Base-by-base conservation (phyloP, 257 asterid species). In the Ajuga chamaepitys region DNA sequence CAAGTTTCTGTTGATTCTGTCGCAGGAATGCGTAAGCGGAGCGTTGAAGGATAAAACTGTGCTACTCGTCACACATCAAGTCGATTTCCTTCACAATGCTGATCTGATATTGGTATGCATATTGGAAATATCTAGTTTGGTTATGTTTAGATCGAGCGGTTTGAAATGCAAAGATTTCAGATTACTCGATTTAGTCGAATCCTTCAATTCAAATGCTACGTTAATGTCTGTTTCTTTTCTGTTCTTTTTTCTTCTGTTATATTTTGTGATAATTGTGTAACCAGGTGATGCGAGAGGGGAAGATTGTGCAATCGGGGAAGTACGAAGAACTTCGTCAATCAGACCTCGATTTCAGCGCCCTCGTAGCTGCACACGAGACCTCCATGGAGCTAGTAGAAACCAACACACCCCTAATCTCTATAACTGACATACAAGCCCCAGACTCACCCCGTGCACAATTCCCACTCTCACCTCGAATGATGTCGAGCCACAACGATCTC, bases 41-140 rank as follows among this genome's bases (percentile, higher is more conserved):
- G 77, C 71, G 46, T 72, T 89, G 70, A 80, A 74, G 74, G 80
- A 67, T 18, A 87, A 89, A 70, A 85, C 95, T 2, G 71, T 80
- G 54, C 50, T 89, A 66, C 94, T 83, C 10, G 95, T 85, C 40
- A 87, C 97, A 3, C 91, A 89, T 72, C 95, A 89, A 72, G 83
- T 87, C 17, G 94, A 87, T 67, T 89, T 89, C 76, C 78, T 89
- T 41, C 83, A 80, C 60, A 85, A 85, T 70, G 95, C 81, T 25
- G 91, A 89, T 80, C 82, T 69, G 14, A 82, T 89, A 10, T 0
- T 87, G 80, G 97, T 87, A 75, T 46, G 71, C 4, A 30, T 30
- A 30, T 30, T 30, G n/a, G n/a, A n/a, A n/a, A n/a, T n/a, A n/a
- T n/a, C n/a, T n/a, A n/a, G n/a, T n/a, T n/a, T n/a, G n/a, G n/a